phyloP scores from a whole-genome alignment of 805 yeast species.

The Candida nitratophila region DNA sequence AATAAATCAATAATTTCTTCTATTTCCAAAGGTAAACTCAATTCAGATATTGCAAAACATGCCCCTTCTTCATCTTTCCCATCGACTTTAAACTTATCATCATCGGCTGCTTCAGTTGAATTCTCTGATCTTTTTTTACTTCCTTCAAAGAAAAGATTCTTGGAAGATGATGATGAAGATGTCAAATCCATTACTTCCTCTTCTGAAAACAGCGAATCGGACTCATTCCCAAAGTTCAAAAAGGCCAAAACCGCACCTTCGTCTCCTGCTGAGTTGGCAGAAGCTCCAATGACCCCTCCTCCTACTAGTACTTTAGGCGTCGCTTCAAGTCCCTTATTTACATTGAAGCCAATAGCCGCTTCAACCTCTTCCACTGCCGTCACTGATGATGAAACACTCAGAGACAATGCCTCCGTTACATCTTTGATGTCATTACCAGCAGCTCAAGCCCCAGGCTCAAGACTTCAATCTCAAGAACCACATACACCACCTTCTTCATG shows the following conservation, averaged over 20 bases:
- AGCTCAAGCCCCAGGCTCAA: not conserved
- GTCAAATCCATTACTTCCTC: too few species aligned
- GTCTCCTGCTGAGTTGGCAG: conserved; percentile 14
- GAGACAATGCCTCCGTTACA: too few species aligned
- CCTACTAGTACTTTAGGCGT: too few species aligned
- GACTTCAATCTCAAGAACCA: conserved; percentile 3
- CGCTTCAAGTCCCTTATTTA: too few species aligned
- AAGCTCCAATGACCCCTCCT: not conserved
- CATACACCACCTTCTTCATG: conserved; percentile 23
- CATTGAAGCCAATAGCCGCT: not conserved
- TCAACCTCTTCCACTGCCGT: not conserved
- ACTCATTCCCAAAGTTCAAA: conserved; percentile 12
- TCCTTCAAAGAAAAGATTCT: conserved; percentile 9
- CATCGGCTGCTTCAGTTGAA: not conserved
- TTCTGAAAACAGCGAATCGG: conserved; percentile 2
- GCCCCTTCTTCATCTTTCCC: not conserved
- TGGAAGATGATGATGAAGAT: conserved; percentile 2
- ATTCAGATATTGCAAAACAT: not conserved
- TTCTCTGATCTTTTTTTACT: not conserved
- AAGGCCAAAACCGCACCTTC: conserved; percentile 25
- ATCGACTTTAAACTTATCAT: not conserved
- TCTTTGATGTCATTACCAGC: not conserved
- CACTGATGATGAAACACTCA: too few species aligned
- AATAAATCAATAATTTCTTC: not conserved
- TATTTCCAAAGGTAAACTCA: too few species aligned